Percentiles rank a stretch among this genome's conserved stretches.
These are phyloP conservation scores for Vinca minor DNA, from an alignment of 257 asterid species.

Conservation along the genomic window DNA sequence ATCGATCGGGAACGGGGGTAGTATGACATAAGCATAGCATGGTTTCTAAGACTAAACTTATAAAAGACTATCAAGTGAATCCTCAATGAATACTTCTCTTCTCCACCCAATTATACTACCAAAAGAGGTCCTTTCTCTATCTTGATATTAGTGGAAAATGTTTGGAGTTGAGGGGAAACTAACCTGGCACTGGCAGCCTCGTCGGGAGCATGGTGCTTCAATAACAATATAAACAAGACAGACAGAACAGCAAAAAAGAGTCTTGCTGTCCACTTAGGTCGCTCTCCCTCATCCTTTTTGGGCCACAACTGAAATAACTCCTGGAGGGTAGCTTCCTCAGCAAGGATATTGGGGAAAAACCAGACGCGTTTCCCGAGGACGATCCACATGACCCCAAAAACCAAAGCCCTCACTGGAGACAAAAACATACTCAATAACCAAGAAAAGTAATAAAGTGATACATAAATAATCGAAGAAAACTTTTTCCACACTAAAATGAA, in stretches of 20 bases:
- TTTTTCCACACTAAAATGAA: not conserved
- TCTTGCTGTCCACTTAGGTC: slow-evolving; percentile 95
- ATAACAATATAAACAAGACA: slow-evolving; percentile 48
- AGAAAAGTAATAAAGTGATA: not conserved
- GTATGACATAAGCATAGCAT: too few species aligned
- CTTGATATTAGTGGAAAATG: not conserved
- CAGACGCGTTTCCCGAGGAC: slow-evolving; percentile 83
- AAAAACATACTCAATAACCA: not conserved
- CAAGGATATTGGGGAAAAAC: slow-evolving; percentile 98
- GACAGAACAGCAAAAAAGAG: slow-evolving; percentile 63
- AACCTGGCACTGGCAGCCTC: slow-evolving; percentile 99
- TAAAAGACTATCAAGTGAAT: not conserved
- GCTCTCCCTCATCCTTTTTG: slow-evolving; percentile 81
- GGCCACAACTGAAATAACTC: slow-evolving; percentile 99
- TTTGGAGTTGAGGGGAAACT: slow-evolving; percentile 10
- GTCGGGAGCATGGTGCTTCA: slow-evolving; percentile 99
- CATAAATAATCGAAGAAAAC: not conserved
- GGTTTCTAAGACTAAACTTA: too few species aligned
- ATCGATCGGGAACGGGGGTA: too few species aligned
- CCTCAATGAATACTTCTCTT: too few species aligned
- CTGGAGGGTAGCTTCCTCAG: slow-evolving; percentile 95
- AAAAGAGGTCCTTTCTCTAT: too few species aligned
- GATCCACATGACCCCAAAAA: slow-evolving; percentile 73
- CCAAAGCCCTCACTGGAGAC: slow-evolving; percentile 69
- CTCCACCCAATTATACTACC: too few species aligned